Base-by-base conservation (phyloP, 768 basidiomycete genomes). In the Sporobolomyces pararoseus region DNA sequence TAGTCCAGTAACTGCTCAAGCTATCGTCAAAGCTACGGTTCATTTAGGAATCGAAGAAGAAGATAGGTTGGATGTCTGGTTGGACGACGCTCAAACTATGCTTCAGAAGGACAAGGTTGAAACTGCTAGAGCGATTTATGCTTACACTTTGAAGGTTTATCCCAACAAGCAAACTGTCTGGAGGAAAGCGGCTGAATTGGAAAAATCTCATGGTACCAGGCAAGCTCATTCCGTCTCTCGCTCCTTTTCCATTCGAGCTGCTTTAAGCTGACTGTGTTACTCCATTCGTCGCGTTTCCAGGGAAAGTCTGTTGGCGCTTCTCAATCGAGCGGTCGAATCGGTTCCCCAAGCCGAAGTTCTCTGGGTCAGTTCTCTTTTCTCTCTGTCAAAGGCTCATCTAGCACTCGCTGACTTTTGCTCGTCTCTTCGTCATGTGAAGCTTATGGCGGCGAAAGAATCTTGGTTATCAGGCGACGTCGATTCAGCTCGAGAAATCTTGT, bases 401-500 rank as follows among this genome's bases (percentile, higher is more conserved):
- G 25, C 55, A 1, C n/a, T 42, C 39, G n/a, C 21, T 44, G 2
- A 14, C 16, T 14, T 39, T 3, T 7, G n/a, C 59, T n/a, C n/a
- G n/a, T n/a, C n/a, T n/a, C n/a, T n/a, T n/a, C n/a, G n/a, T n/a
- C n/a, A n/a, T n/a, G n/a, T n/a, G n/a, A n/a, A 70, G 69, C 84
- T 98, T 37, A 98, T 98, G 93, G 85, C 88, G 59, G 96, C 95
- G 4, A 99, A 99, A 80, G 95, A 98, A 82, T 90, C 91, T 78
- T 99, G 95, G 95, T 78, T 91, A 21, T 82, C 84, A 16, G 90
- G 90, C 10, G 90, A 98, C 76, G 90, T 98, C 19, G 86, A 88
- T 2, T 89, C 87, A n/a, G 91, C 96, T 3, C 88, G 93, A 42
- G 86, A 87, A 73, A 89, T 95, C 19, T 86, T 98, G 19, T 90